A percentile compares a stretch with the other conserved stretches of the same genome.
These are phyloP conservation scores for sunflower (Helianthus annuus) DNA, from an alignment of 129 eudicot species.

Conservation along the genomic window DNA sequence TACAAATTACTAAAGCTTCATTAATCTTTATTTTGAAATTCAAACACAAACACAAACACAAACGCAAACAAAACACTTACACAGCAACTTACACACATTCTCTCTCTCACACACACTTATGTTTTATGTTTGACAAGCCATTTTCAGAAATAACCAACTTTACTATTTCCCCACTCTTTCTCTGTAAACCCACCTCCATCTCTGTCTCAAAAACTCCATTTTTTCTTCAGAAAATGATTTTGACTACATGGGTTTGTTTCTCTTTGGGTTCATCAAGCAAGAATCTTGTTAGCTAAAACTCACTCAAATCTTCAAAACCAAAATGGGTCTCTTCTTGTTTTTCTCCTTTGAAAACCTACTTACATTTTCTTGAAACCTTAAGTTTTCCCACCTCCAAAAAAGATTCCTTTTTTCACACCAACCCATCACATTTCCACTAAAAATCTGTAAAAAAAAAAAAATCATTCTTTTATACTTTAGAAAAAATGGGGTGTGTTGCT, in stretches of 20 bases:
- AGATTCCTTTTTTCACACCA: conserved; percentile 25
- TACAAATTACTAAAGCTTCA: conserved; percentile 22
- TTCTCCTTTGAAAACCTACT: conserved; percentile 9
- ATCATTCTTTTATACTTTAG: conserved; percentile 19
- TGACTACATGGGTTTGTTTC: conserved; percentile 33
- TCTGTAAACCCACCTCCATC: conserved; percentile 32
- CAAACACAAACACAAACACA: conserved; percentile 15
- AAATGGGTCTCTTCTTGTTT: conserved; percentile 33
- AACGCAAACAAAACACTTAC: conserved; percentile 21
- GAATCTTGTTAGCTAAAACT: conserved; percentile 20
- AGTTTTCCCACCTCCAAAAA: conserved; percentile 14
- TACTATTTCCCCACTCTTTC: conserved; percentile 33
- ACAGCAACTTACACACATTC: conserved; percentile 4
- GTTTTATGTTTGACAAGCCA: conserved; percentile 44
- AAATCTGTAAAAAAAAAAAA: conserved; percentile 22
- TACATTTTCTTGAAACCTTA: conserved; percentile 8
- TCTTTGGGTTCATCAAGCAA: conserved; percentile 19
- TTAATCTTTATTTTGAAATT: conserved; percentile 9
- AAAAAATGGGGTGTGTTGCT: conserved; percentile 89
- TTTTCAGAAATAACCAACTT: conserved; percentile 35
- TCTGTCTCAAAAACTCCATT: conserved; percentile 18
- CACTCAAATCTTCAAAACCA: conserved; percentile 22
- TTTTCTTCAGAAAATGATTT: conserved; percentile 23
- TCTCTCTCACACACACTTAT: conserved; percentile 21
- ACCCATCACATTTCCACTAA: conserved; percentile 15